A percentile compares a stretch with the other conserved stretches of the same genome.
Evolutionary conservation across 352 stramenopile genomes (phyloP).

Genomic region (Phytophthora pinifolia): DNA sequence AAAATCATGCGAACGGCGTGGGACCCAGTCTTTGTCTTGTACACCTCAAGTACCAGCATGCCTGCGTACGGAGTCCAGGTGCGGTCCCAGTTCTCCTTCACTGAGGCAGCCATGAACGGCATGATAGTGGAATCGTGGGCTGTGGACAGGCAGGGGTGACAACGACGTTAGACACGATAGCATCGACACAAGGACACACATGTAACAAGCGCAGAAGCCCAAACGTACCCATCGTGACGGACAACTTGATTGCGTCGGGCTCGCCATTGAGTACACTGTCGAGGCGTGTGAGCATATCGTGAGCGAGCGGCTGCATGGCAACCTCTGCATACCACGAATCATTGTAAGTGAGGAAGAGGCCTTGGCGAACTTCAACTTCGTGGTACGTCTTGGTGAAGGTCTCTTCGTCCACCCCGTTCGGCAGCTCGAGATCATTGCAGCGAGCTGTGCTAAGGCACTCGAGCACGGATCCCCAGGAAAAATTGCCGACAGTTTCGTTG

Average conservation of each 20-base stretch:
- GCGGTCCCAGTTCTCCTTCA: constrained; percentile 77
- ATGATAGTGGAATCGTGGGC: constrained; percentile 86
- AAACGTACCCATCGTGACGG: constrained; percentile 73
- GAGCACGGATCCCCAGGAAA: constrained; percentile 76
- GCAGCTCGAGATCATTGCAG: constrained; percentile 76
- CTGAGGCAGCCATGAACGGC: constrained; percentile 72
- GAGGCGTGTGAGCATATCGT: constrained; percentile 67
- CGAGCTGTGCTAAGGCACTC: constrained; percentile 82
- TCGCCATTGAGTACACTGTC: constrained; percentile 47
- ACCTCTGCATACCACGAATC: constrained; percentile 82
- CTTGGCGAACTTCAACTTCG: constrained; percentile 70
- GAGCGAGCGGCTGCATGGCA: constrained; percentile 81
- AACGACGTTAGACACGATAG: background rate
- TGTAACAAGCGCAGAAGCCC: background rate
- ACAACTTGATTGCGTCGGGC: constrained; percentile 50
- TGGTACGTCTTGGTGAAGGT: constrained; percentile 79
- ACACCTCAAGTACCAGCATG: constrained; percentile 75
- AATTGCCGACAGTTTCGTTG: constrained; percentile 64
- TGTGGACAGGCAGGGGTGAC: constrained; percentile 7
- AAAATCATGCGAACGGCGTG: constrained; percentile 72
- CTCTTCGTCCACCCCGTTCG: constrained; percentile 59
- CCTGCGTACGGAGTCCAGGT: constrained; percentile 86
- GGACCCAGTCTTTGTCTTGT: constrained; percentile 66
- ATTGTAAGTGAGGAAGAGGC: constrained; percentile 72
- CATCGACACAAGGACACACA: background rate